Conservation (phyloP, 495 filamentous ascomycete species). For the Trichoderma orchidacearum region DNA sequence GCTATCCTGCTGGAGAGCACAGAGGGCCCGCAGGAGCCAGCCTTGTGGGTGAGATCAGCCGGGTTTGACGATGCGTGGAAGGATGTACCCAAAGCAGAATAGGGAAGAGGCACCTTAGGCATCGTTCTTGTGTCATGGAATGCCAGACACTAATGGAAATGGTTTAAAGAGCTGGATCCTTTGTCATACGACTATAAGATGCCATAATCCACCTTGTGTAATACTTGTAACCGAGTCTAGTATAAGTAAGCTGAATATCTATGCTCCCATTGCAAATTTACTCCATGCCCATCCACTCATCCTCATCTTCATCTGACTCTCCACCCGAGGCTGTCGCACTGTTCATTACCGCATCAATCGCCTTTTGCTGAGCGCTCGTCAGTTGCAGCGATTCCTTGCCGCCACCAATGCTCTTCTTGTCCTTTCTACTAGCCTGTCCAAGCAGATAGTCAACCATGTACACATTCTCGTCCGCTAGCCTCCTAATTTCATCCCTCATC, state of each 20-base stretch:
- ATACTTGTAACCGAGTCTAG: neutral
- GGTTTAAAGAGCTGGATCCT: no score
- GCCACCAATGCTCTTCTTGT: slow-evolving; percentile 8
- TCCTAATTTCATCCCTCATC: slow-evolving; percentile 60
- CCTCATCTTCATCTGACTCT: slow-evolving; percentile 19
- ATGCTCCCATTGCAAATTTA: slow-evolving; percentile 10
- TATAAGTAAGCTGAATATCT: neutral
- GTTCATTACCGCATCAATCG: slow-evolving; percentile 11
- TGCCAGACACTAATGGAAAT: no score
- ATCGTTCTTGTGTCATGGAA: no score
- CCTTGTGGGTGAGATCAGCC: slow-evolving; percentile 38
- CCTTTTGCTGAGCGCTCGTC: slow-evolving; percentile 5
- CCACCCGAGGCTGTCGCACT: slow-evolving; percentile 9
- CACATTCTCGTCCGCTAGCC: slow-evolving; percentile 71
- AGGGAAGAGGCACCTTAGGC: neutral
- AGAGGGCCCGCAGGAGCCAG: slow-evolving; percentile 20
- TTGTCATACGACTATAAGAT: neutral
- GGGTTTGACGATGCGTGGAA: slow-evolving; percentile 49
- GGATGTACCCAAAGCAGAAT: slow-evolving; percentile 3
- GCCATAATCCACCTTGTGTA: neutral
- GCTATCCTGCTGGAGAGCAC: slow-evolving; percentile 49
- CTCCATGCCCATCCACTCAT: slow-evolving; percentile 42
- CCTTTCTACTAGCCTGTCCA: slow-evolving; percentile 19
- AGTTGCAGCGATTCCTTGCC: neutral
- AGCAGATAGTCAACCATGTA: slow-evolving; percentile 75